phyloP scores from a whole-genome alignment of 2,329 filamentous ascomycete genomes.

The Talaromyces sp. region DNA sequence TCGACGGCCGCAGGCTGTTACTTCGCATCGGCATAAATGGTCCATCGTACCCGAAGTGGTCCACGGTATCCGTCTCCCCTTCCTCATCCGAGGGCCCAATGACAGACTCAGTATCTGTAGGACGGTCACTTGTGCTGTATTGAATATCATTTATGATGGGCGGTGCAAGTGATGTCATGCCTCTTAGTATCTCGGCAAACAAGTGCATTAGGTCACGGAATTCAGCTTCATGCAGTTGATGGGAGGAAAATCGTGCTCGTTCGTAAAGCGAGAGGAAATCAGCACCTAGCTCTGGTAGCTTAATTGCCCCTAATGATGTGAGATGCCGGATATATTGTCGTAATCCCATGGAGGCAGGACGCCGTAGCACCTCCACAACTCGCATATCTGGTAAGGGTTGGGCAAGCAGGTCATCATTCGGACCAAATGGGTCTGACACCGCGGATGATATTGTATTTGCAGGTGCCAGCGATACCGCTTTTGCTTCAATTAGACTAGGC shows the following conservation, averaged over 20 bases:
- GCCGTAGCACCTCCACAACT: slow-evolving; percentile 71
- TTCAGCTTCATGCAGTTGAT: slow-evolving; percentile 66
- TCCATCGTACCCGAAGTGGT: slow-evolving; percentile 27
- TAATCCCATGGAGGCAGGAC: slow-evolving; percentile 71
- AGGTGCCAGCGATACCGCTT: slow-evolving; percentile 83
- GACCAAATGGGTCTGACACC: slow-evolving; percentile 42
- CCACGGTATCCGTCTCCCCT: slow-evolving; percentile 41
- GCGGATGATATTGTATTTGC: slow-evolving; percentile 51
- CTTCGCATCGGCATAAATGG: slow-evolving; percentile 27
- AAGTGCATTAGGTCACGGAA: slow-evolving; percentile 81
- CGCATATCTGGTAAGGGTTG: slow-evolving; percentile 62
- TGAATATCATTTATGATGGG: slow-evolving; percentile 51
- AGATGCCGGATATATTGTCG: slow-evolving; percentile 78
- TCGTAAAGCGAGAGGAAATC: slow-evolving; percentile 79
- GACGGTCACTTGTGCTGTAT: slow-evolving; percentile 26
- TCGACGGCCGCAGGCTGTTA: slow-evolving; percentile 30
- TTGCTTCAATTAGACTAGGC: slow-evolving; percentile 87
- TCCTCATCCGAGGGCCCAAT: slow-evolving; percentile 45
- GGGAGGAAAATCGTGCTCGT: slow-evolving; percentile 76
- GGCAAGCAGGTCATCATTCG: slow-evolving; percentile 35
- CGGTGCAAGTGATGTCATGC: slow-evolving; percentile 68
- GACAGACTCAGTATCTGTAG: slow-evolving; percentile 34
- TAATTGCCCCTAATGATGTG: slow-evolving; percentile 65
- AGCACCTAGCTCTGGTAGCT: slow-evolving; percentile 52
- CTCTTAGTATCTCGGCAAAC: slow-evolving; percentile 78